Evolutionary conservation across 306 rosid species (phyloP).

Genomic region (Rosa chinensis): DNA sequence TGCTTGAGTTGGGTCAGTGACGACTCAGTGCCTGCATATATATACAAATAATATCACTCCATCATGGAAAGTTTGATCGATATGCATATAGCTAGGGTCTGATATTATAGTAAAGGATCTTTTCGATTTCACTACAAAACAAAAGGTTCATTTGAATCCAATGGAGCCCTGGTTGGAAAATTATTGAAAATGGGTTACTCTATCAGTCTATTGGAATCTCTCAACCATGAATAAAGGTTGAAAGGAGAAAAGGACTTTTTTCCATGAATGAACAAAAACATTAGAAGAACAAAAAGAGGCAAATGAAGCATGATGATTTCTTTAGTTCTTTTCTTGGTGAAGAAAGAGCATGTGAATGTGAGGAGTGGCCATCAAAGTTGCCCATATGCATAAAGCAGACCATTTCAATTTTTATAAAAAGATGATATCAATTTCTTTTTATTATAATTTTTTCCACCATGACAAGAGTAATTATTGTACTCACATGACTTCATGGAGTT

Average conservation of each 20-base stretch:
- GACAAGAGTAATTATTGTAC: conserved; percentile 73
- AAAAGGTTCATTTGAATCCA: conserved; percentile 2
- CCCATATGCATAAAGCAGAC: conserved; percentile 42
- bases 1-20: conserved; percentile 7
- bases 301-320: conserved; percentile 39
- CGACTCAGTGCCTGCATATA: neutral
- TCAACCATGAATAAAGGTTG: neutral
- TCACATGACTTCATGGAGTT: conserved; percentile 80
- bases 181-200: neutral
- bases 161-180: conserved; percentile 2
- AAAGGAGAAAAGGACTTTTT: conserved; percentile 10
- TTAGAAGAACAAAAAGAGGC: conserved; percentile 32
- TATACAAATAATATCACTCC: neutral
- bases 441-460: conserved; percentile 43
- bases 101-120: conserved; percentile 11
- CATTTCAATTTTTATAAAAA: conserved; percentile 7
- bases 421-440: conserved; percentile 25
- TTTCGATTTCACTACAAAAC: neutral
- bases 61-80: neutral
- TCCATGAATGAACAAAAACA: conserved; percentile 26
- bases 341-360: conserved; percentile 73
- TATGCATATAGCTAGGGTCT: neutral
- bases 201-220: conserved; percentile 8
- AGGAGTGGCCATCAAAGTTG: conserved; percentile 40
- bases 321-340: conserved; percentile 61